Evolutionary conservation across 768 basidiomycete species (phyloP).

Genomic region (Cystobasidiopsis lactophilus): DNA sequence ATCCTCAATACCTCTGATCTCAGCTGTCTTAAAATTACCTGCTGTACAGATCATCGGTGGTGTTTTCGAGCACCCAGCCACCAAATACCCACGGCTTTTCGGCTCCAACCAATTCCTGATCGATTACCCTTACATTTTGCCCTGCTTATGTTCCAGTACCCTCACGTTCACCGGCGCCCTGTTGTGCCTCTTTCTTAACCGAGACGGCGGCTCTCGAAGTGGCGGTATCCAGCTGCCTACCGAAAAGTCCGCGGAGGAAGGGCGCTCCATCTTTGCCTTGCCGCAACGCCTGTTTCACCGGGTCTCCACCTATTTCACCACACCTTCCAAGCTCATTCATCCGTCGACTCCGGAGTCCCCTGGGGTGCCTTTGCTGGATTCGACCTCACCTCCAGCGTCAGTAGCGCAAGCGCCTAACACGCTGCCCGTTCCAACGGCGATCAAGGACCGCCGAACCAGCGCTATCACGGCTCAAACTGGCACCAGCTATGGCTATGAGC

Average conservation of each 20-base stretch:
- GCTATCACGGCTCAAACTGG: constrained; percentile 7
- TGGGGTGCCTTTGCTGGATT: neutral
- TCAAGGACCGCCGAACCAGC: neutral
- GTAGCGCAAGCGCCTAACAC: neutral
- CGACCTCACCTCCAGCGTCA: neutral
- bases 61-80: constrained; percentile 34
- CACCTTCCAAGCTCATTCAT: neutral
- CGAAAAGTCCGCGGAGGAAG: constrained; percentile 37
- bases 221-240: constrained; percentile 59
- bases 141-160: constrained; percentile 51
- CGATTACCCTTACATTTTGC: constrained; percentile 72
- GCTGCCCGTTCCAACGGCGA: constrained; percentile 3
- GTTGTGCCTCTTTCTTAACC: constrained; percentile 66
- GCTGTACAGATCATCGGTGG: neutral
- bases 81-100: constrained; percentile 66
- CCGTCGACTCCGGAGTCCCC: neutral
- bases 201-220: constrained; percentile 71
- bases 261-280: constrained; percentile 21
- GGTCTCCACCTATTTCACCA: constrained; percentile 4
- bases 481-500: constrained; percentile 16
- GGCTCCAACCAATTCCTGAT: constrained; percentile 36
- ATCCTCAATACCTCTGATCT: neutral
- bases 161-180: constrained; percentile 64
- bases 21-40: too few species aligned
- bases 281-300: neutral